Base-by-base conservation (phyloP, 2,329 filamentous ascomycete species). In the Sclerotinia spermophila region DNA sequence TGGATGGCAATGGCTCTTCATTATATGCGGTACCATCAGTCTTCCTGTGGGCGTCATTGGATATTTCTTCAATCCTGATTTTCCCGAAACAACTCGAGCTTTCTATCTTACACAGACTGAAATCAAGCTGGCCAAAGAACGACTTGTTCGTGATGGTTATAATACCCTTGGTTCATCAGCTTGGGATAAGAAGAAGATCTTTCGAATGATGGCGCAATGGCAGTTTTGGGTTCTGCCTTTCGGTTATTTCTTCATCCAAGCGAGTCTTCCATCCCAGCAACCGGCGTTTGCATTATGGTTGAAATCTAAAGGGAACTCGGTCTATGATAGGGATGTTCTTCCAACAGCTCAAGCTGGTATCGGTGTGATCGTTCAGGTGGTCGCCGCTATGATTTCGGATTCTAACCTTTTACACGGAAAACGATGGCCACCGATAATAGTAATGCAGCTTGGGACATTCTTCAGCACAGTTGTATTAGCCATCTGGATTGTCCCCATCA, bases 41-140 rank as follows among this genome's bases (percentile, higher is more conserved):
- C 69, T 88, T 2, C 86, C 86, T 0, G 80, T 88, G 2, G 85
- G 85, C 2, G 53, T 86, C 2, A 86, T 86, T 71, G 85, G 85
- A 35, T 84, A 84, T 73, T 68, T 84, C 17, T 79, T 82, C 70
- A 82, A 81, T 69, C 81, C 81, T 1, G 80, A 83, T 68, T 82
- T 82, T 0, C 82, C 82, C 7, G 77, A 78, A 55, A 83, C 79
- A 15, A 82, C 80, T 1, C 77, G 73, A 44, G 81, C 82, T 0
- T 81, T 80, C 7, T 83, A 83, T 72, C 76, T 83, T 4, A 48
- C 69, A 2, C 8, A 59, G 10, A 24, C 48, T 17, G 76, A 77
- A 45, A 51, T 69, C 5, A 56, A 62, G 10, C 67, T 75, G 24
- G 75, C 74, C 13, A 69, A 71, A 17, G n/a, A 74, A 60, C 45